These are phyloP conservation scores for Candida oleophila DNA, from an alignment of 805 yeast genomes.

Conservation along the genomic window DNA sequence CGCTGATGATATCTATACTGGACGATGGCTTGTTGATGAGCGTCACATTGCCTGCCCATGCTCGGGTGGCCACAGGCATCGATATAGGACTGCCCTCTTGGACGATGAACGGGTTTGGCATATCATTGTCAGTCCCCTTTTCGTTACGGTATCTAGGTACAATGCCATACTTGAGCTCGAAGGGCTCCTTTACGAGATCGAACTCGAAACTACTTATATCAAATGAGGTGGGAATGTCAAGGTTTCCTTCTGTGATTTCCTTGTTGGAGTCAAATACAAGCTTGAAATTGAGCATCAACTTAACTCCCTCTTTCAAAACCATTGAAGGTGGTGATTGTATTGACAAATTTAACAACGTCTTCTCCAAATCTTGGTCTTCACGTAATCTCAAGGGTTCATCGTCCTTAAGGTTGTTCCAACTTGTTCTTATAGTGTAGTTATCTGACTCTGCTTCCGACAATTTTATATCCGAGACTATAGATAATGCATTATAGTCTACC, in stretches of 20 bases:
- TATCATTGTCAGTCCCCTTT: slow-evolving; percentile 19
- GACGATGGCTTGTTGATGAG: slow-evolving; percentile 8
- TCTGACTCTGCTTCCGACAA: background rate
- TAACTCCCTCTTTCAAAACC: slow-evolving; percentile 10
- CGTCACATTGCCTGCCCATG: slow-evolving; percentile 25
- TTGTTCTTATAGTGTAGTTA: slow-evolving; percentile 16
- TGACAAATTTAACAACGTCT: slow-evolving; percentile 17
- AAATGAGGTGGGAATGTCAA: slow-evolving; percentile 8
- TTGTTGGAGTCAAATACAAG: slow-evolving; percentile 21
- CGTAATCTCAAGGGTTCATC: slow-evolving; percentile 34
- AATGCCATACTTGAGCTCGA: slow-evolving; percentile 17
- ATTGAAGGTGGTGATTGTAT: slow-evolving; percentile 20
- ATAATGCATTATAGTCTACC: background rate
- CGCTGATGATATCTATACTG: slow-evolving; percentile 14
- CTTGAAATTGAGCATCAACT: slow-evolving; percentile 20
- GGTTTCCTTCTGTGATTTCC: slow-evolving; percentile 9
- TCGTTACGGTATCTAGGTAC: slow-evolving; percentile 26
- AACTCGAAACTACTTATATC: slow-evolving; percentile 14
- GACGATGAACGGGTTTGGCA: slow-evolving; percentile 39
- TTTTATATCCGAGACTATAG: background rate
- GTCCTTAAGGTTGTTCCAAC: slow-evolving; percentile 39
- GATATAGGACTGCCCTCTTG: slow-evolving; percentile 14
- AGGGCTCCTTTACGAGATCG: slow-evolving; percentile 35
- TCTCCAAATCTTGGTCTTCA: slow-evolving; percentile 4
- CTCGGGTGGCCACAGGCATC: slow-evolving; percentile 31